Evolutionary conservation across 768 basidiomycete genomes (phyloP), one percentile per base, ranked within the genome.

Genomic region (Leccinum subtestaceum): DNA sequence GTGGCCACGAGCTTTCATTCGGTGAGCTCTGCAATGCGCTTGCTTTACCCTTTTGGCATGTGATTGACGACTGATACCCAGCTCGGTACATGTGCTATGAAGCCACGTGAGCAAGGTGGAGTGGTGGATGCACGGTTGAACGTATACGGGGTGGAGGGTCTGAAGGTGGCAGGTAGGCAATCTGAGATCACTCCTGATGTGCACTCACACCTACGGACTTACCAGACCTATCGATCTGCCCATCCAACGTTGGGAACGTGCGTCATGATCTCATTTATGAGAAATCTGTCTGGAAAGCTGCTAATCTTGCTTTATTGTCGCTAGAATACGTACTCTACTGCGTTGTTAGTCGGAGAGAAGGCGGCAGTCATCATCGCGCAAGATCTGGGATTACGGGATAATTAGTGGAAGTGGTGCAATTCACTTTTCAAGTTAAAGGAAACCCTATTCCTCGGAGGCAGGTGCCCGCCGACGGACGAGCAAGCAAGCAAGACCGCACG

Each of bases 281-380:
- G 0, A 19, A 21, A 15, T 25, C 29, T 12, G 4, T 15, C 7
- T 17, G 15, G 17, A 2, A 27, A 1, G 17, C 40, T 2, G 10
- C 36, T 63, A 4, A 51, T 7, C 11, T 5, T n/a, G 34, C 1
- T 7, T 25, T 15, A 0, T 4, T 46, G 9, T 31, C 23, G 29
- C 9, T 8, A 67, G 74, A 80, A 79, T 55, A 80, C 80, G 0
- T 80, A 77, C 56, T 77, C 76, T 0, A 77, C 77, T 7, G 75
- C 78, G 8, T 54, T 80, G 23, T 69, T 73, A 32, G 64, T 88
- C 40, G 85, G 84, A 4, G 85, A 87, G 70, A 87, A 87, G 69
- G 84, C 84, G 0, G 83, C 85, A 0, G 63, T 78, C 7, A 78
- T 87, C 43, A 84, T 88, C 49, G 81, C 80, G 2, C 76, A 85